These are phyloP conservation scores for Trichopus zeylanicus DNA, from an alignment of 116 monocot species.

Conservation along the genomic window DNA sequence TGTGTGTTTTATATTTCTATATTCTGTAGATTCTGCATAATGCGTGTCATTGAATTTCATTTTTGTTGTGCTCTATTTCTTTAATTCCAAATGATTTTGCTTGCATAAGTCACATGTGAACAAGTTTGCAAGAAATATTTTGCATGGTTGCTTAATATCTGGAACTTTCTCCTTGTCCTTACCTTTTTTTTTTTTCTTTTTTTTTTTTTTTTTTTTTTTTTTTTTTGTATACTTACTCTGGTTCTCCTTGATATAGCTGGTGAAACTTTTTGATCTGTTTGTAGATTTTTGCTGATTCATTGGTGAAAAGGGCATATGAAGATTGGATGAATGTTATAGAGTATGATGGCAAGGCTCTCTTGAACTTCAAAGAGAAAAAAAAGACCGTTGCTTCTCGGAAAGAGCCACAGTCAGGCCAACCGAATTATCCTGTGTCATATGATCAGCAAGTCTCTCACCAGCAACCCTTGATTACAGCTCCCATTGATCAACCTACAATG, in stretches of 20 bases:
- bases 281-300: conserved; percentile 62
- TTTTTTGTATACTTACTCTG: too few species aligned
- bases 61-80: too few species aligned
- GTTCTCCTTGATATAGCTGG: too few species aligned
- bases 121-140: too few species aligned
- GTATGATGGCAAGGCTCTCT: conserved; percentile 73
- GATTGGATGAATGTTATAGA: conserved; percentile 75
- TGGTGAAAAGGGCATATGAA: conserved; percentile 85
- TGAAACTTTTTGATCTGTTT: neutral
- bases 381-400: conserved; percentile 18
- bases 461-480: conserved; percentile 8
- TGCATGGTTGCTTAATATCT: neutral
- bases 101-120: too few species aligned
- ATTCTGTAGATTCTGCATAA: too few species aligned
- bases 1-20: too few species aligned
- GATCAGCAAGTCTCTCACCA: conserved; percentile 29
- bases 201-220: too few species aligned
- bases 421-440: conserved; percentile 21
- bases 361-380: conserved; percentile 46
- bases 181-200: neutral
- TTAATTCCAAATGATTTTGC: too few species aligned
- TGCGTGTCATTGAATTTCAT: too few species aligned
- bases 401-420: conserved; percentile 12
- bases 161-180: neutral
- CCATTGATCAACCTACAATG: conserved; percentile 9